phyloP scores from a whole-genome alignment of 164 flowering plant genomes.

The Litsea cubeba region DNA sequence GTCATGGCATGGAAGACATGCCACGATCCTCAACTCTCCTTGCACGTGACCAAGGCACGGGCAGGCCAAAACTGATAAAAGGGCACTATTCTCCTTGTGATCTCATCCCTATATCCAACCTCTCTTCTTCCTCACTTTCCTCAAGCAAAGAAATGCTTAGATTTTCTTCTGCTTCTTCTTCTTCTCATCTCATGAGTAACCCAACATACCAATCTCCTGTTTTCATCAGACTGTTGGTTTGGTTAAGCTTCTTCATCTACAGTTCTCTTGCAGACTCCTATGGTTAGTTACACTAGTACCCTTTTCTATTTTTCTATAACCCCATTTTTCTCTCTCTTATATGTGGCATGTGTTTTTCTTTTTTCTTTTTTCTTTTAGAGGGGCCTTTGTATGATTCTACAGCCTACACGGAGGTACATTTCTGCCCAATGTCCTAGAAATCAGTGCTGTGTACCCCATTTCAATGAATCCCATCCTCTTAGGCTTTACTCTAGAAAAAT shows the following conservation, averaged over 20 bases:
- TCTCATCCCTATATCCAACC: background rate
- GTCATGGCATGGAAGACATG: too few species aligned
- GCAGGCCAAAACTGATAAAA: background rate
- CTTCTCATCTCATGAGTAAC: background rate
- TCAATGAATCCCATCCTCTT: too few species aligned
- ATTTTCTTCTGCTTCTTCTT: background rate
- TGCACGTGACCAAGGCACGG: background rate
- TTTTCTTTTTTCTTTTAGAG: constrained; percentile 28
- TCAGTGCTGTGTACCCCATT: too few species aligned
- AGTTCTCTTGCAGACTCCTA: background rate
- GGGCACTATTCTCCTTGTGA: background rate
- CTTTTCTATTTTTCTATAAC: too few species aligned
- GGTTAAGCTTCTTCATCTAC: background rate
- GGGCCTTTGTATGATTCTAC: constrained; percentile 68
- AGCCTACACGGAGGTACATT: constrained; percentile 68
- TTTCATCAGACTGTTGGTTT: background rate
- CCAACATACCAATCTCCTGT: background rate
- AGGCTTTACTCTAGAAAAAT: too few species aligned
- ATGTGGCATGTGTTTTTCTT: background rate
- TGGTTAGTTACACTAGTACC: background rate
- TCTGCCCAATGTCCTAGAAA: background rate
- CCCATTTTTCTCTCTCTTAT: background rate
- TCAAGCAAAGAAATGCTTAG: background rate
- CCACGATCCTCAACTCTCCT: background rate
- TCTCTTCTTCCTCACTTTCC: background rate